These are phyloP conservation scores for Bimuria novae-zelandiae DNA, from an alignment of 2,329 filamentous ascomycete genomes.

Conservation along the genomic window DNA sequence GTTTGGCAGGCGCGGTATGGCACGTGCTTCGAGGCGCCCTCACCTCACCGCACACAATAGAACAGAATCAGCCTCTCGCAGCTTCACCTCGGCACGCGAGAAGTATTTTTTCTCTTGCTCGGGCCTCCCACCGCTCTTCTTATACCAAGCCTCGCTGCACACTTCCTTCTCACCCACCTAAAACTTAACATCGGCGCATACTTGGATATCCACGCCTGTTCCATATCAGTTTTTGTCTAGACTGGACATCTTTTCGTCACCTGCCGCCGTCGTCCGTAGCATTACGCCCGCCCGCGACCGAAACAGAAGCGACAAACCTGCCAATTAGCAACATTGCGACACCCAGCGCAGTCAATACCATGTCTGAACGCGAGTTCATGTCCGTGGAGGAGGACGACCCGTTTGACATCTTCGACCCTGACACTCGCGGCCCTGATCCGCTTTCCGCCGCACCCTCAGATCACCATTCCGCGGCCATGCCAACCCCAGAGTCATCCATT, in stretches of 20 bases:
- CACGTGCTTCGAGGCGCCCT: neutral
- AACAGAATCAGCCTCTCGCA: neutral
- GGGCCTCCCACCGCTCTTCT: neutral
- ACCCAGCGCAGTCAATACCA: neutral
- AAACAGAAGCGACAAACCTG: neutral
- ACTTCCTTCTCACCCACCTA: neutral
- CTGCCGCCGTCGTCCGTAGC: neutral
- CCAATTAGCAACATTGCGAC: neutral
- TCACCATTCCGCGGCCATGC: neutral
- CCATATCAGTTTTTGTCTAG: neutral
- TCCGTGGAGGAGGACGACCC: neutral
- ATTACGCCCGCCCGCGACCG: neutral
- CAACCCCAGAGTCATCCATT: neutral
- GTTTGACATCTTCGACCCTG: neutral
- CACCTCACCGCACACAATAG: neutral
- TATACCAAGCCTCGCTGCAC: neutral
- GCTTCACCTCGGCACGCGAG: neutral
- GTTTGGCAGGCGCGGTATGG: neutral
- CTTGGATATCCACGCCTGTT: neutral
- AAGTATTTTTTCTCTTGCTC: neutral
- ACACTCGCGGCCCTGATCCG: neutral
- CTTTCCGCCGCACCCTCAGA: neutral
- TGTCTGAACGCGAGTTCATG: too few relatives aligned
- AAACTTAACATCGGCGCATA: neutral
- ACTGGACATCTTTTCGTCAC: neutral